These are phyloP conservation scores for Ulvella scutata DNA, from an alignment of 139 green algal species.

Conservation along the genomic window DNA sequence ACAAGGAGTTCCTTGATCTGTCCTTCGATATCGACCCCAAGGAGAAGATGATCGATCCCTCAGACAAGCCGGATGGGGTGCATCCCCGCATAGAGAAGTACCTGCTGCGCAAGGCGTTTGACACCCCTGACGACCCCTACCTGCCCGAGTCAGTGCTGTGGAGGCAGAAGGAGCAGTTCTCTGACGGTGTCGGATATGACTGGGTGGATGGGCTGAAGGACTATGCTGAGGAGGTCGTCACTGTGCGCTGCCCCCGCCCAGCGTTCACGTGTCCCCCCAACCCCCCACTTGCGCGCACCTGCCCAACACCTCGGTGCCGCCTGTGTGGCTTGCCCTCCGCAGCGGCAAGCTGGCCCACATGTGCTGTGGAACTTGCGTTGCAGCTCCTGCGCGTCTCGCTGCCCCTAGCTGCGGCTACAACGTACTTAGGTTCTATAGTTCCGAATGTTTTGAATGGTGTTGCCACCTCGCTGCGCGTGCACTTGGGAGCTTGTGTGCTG, in stretches of 20 bases:
- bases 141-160: conserved; percentile 77
- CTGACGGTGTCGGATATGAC: conserved; percentile 78
- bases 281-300: too few relatives aligned
- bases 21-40: conserved; percentile 78
- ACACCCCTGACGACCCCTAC: conserved; percentile 71
- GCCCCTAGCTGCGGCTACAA: too few relatives aligned
- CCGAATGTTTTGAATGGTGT: too few relatives aligned
- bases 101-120: conserved; percentile 92
- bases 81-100: conserved; percentile 89
- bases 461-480: too few relatives aligned
- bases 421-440: too few relatives aligned
- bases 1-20: conserved; percentile 75
- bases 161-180: conserved; percentile 99
- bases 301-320: too few relatives aligned
- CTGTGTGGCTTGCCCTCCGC: too few relatives aligned
- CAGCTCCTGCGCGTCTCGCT: too few relatives aligned
- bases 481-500: too few relatives aligned
- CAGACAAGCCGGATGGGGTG: conserved; percentile 38
- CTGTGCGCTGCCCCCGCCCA: neutral
- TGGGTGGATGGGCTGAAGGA: conserved; percentile 76
- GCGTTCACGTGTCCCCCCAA: too few relatives aligned
- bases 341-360: too few relatives aligned
- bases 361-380: too few relatives aligned
- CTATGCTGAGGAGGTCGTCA: conserved; percentile 28
- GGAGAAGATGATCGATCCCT: conserved; percentile 80